phyloP scores from a whole-genome alignment of 257 asterid species.

The Knoxia roxburghii region DNA sequence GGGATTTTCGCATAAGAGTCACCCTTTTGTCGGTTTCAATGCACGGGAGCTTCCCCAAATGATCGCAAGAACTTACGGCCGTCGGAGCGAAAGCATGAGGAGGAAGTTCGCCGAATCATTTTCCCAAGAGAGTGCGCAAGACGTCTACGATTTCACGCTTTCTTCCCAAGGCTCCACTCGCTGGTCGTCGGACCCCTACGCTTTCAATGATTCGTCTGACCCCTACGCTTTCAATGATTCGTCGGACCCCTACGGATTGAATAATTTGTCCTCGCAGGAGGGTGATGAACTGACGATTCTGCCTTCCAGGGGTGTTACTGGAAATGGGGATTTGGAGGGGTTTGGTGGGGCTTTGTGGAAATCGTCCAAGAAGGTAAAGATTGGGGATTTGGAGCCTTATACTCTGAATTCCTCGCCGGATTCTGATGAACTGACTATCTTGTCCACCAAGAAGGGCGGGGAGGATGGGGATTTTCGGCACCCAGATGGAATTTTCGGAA shows the following conservation, averaged over 20 bases:
- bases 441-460: constrained; percentile 23
- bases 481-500: background rate
- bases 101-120: constrained; percentile 37
- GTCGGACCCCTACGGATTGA: constrained; percentile 34
- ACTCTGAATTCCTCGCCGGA: constrained; percentile 19
- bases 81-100: constrained; percentile 48
- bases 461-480: background rate
- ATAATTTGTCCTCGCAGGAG: constrained; percentile 40
- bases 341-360: constrained; percentile 43
- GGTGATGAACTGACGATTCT: constrained; percentile 27
- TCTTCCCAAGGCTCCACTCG: constrained; percentile 53
- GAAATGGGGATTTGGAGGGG: constrained; percentile 32
- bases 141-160: constrained; percentile 48
- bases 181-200: constrained; percentile 26
- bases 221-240: constrained; percentile 22
- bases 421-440: constrained; percentile 36
- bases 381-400: constrained; percentile 30
- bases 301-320: constrained; percentile 32
- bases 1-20: background rate
- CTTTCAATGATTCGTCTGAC: constrained; percentile 28
- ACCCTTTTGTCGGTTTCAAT: background rate
- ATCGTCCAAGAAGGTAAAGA: constrained; percentile 40
- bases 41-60: constrained; percentile 18
- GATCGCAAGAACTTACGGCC: constrained; percentile 55
- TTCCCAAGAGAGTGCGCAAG: constrained; percentile 51